Conservation (phyloP, 441 rosid genomes). For the Euphorbia schlechtendalii region DNA sequence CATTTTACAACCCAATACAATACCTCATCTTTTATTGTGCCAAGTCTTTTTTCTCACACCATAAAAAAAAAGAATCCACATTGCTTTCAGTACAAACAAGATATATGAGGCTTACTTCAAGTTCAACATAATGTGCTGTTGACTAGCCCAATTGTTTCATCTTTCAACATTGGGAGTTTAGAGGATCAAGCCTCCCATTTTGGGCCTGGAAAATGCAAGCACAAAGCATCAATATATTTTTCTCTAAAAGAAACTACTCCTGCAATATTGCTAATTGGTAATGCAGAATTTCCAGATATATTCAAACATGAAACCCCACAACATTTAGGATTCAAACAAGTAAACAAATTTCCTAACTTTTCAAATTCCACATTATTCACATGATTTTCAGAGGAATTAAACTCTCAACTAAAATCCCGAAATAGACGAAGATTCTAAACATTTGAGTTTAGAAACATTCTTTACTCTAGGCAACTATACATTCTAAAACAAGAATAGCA, state of each 20-base stretch:
- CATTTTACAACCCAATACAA: no score
- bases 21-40: no score
- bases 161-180: constrained; percentile 28
- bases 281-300: constrained; percentile 10
- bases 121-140: constrained; percentile 11
- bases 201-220: constrained; percentile 42
- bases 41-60: not conserved
- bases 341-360: not conserved
- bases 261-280: constrained; percentile 18
- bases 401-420: no score
- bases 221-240: constrained; percentile 34
- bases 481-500: constrained; percentile 21
- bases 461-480: constrained; percentile 25
- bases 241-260: constrained; percentile 17
- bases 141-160: constrained; percentile 24
- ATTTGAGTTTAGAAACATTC: constrained; percentile 17
- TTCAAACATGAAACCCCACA: constrained; percentile 9
- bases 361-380: no score
- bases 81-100: not conserved
- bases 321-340: constrained; percentile 10
- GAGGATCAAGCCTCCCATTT: constrained; percentile 29
- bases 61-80: not conserved
- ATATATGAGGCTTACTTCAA: constrained; percentile 2
- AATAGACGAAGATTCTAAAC: not conserved
- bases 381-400: no score